phyloP scores from a whole-genome alignment of 73 alveolate species.

The Effrenium voratum region DNA sequence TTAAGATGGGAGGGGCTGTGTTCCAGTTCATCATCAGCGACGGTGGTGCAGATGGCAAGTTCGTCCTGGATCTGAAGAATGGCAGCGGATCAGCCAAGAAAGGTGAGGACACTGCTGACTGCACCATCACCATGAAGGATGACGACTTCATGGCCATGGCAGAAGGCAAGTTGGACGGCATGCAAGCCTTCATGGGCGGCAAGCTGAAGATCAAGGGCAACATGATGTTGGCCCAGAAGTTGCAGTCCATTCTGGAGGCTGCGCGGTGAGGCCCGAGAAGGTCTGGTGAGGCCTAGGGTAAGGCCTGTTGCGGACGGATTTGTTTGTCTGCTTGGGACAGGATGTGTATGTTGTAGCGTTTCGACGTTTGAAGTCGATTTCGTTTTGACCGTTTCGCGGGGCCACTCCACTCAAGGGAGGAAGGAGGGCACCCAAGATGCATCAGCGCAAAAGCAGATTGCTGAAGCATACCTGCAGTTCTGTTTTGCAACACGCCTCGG shows the following conservation, averaged over 20 bases:
- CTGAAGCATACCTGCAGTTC: too few relatives aligned
- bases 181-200: constrained; percentile 43
- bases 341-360: too few relatives aligned
- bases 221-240: constrained; percentile 29
- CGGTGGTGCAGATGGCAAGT: not conserved
- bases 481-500: too few relatives aligned
- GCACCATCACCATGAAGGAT: constrained; percentile 9
- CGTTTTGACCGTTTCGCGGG: too few relatives aligned
- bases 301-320: too few relatives aligned
- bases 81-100: constrained; percentile 24
- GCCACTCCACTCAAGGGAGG: too few relatives aligned
- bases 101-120: not conserved
- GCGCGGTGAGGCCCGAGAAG: constrained; percentile 1
- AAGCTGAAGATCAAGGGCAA: constrained; percentile 51
- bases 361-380: too few relatives aligned
- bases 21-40: constrained; percentile 14
- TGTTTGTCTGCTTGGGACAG: too few relatives aligned
- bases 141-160: not conserved
- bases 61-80: constrained; percentile 23
- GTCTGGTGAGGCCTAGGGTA: too few relatives aligned
- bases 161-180: constrained; percentile 13
- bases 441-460: too few relatives aligned
- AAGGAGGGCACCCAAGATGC: too few relatives aligned
- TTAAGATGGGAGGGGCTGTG: not conserved
- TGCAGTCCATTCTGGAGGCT: not conserved